A percentile compares a stretch with the other conserved stretches of the same genome.
phyloP scores from a whole-genome alignment of 352 stramenopile genomes.

The Pythium scleroteichum region DNA sequence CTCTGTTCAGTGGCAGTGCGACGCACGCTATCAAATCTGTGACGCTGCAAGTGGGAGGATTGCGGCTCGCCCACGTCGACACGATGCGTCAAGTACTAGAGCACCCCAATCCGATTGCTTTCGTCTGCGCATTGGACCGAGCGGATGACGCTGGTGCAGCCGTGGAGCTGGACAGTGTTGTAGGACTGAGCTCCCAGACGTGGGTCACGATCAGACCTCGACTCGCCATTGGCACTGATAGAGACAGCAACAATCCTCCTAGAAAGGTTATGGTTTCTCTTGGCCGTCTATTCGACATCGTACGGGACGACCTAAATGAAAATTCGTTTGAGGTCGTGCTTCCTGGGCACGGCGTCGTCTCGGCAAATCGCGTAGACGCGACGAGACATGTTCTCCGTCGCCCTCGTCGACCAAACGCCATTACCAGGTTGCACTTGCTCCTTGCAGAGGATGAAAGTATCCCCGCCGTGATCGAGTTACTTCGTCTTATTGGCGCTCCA shows the following conservation, averaged over 20 bases:
- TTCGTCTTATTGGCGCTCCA: neutral
- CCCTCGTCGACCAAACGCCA: neutral
- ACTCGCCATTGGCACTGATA: too few relatives aligned
- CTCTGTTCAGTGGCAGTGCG: neutral
- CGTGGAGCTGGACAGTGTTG: neutral
- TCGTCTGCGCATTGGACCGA: neutral
- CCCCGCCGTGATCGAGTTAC: neutral
- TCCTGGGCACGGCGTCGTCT: neutral
- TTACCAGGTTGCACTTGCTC: neutral
- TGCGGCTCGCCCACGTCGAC: neutral
- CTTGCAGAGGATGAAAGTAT: neutral
- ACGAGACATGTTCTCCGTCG: neutral
- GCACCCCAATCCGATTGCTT: neutral
- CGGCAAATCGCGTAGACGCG: neutral
- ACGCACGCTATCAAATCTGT: neutral
- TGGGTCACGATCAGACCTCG: neutral
- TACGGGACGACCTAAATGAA: neutral
- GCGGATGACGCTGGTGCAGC: neutral
- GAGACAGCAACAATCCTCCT: too few relatives aligned
- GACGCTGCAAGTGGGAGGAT: neutral
- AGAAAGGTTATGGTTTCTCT: too few relatives aligned
- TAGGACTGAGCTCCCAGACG: neutral
- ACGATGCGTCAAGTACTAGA: neutral
- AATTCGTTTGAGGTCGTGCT: conserved; percentile 9
- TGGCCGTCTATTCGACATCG: neutral